phyloP scores from a whole-genome alignment of 2,329 filamentous ascomycete genomes.

The Karstenula rhodostoma region DNA sequence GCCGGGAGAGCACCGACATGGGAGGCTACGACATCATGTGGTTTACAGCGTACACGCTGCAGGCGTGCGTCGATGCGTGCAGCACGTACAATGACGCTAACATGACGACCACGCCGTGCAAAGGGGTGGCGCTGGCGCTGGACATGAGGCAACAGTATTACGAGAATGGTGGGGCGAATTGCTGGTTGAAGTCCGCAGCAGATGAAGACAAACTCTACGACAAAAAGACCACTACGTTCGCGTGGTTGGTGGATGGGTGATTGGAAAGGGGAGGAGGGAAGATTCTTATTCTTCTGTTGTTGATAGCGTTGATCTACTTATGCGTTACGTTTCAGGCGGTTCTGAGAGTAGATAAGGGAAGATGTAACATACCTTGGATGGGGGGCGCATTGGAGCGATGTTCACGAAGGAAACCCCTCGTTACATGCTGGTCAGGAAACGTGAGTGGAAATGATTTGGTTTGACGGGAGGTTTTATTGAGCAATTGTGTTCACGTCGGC shows the following conservation, averaged over 20 bases:
- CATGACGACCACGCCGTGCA: background rate
- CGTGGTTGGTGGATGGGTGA: background rate
- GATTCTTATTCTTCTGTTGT: background rate
- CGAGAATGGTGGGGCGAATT: constrained; percentile 16
- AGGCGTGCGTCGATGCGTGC: constrained; percentile 18
- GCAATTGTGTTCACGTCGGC: no score
- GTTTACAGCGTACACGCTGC: constrained; percentile 16
- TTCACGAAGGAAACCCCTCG: no score
- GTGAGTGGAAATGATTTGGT: no score
- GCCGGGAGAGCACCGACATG: constrained; percentile 1
- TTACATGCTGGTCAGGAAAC: no score
- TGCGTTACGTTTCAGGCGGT: background rate
- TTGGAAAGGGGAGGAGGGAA: background rate
- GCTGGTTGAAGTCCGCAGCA: constrained; percentile 14
- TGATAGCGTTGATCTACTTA: background rate
- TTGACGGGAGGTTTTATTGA: no score
- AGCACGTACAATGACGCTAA: constrained; percentile 8
- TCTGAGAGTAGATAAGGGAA: no score
- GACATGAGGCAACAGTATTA: constrained; percentile 6
- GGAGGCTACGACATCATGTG: constrained; percentile 14
- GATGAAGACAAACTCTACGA: background rate
- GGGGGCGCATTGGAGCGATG: no score
- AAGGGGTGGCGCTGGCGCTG: constrained; percentile 8
- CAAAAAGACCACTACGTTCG: background rate
- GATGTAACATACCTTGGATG: no score